A percentile compares a stretch with the other conserved stretches of the same genome.
These are phyloP conservation scores for Yamadazyma siamensis DNA, from an alignment of 1,139 yeast species.

Conservation along the genomic window DNA sequence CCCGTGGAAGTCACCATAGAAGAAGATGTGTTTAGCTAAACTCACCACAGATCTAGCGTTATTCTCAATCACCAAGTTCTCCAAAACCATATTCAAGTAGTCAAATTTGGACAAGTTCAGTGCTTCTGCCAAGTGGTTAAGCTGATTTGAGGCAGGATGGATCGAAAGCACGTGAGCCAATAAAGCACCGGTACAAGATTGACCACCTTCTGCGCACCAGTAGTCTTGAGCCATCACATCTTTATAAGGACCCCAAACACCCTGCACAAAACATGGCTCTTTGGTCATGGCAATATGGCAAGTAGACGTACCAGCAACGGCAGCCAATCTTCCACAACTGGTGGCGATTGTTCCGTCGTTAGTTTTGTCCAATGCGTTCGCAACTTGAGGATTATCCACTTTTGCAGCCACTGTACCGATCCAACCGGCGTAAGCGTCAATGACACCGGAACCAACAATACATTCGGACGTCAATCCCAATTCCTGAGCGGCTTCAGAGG, in stretches of 20 bases:
- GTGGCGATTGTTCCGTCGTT: conserved; percentile 45
- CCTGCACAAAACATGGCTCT: conserved; percentile 85
- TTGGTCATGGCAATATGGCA: conserved; percentile 89
- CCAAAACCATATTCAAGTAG: conserved; percentile 71
- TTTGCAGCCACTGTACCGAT: conserved; percentile 95
- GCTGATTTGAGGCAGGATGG: conserved; percentile 82
- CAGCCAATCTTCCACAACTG: conserved; percentile 85
- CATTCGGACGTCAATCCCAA: conserved; percentile 78
- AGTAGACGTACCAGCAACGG: conserved; percentile 97
- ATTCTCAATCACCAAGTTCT: conserved; percentile 55
- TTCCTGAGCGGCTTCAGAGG: conserved; percentile 67
- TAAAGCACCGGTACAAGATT: conserved; percentile 92
- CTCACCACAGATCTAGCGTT: conserved; percentile 69
- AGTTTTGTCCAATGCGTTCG: conserved; percentile 30
- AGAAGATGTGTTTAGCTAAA: conserved; percentile 79
- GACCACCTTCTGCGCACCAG: conserved; percentile 99
- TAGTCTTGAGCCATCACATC: conserved; percentile 84
- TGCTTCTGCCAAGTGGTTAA: conserved; percentile 59
- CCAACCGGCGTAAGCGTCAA: conserved; percentile 99
- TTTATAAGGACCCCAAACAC: conserved; percentile 98
- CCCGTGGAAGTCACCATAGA: conserved; percentile 96
- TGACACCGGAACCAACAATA: conserved; percentile 91
- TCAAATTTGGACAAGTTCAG: conserved; percentile 78
- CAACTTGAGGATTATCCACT: conserved; percentile 50
- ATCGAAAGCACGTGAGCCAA: conserved; percentile 85